Evolutionary conservation across 805 yeast species (phyloP).

Genomic region (Wickerhamiella siamensis): DNA sequence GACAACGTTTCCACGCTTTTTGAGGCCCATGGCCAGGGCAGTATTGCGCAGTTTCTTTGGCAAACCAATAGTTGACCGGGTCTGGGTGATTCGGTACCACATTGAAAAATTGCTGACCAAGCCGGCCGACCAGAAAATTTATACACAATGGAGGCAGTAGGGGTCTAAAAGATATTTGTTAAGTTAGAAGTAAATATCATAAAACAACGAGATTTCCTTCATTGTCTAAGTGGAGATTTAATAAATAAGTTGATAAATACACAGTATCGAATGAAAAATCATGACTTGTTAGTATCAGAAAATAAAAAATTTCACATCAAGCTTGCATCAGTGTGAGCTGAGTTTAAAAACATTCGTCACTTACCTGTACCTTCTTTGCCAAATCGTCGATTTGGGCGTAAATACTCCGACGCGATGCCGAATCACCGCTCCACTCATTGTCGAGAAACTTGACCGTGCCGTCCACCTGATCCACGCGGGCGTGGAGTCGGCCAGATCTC

Average conservation of each 20-base stretch:
- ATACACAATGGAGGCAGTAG: no score
- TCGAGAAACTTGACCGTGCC: constrained; percentile 8
- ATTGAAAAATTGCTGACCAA: constrained; percentile 4
- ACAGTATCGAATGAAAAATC: not conserved
- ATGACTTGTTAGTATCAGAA: constrained; percentile 17
- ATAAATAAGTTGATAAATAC: not conserved
- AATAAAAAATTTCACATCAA: constrained; percentile 16
- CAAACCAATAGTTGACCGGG: constrained; percentile 73
- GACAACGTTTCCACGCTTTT: constrained; percentile 54
- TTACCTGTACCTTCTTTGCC: constrained; percentile 10
- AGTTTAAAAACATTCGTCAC: constrained; percentile 21
- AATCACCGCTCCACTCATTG: not conserved
- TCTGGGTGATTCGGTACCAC: constrained; percentile 45
- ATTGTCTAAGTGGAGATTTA: no score
- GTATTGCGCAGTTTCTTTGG: constrained; percentile 55
- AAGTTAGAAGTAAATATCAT: not conserved
- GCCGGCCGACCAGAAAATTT: no score
- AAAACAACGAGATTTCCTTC: no score
- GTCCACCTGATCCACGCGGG: constrained; percentile 12
- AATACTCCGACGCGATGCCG: constrained; percentile 1
- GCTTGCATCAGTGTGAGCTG: constrained; percentile 25
- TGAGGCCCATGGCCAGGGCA: constrained; percentile 59
- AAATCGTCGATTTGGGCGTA: constrained; percentile 6
- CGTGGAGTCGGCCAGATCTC: constrained; percentile 6
- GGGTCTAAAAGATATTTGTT: no score